Percentiles rank a stretch among this genome's conserved stretches.
These are phyloP conservation scores for Pezicula rhizophila DNA, from an alignment of 2,329 filamentous ascomycete genomes.

Conservation along the genomic window DNA sequence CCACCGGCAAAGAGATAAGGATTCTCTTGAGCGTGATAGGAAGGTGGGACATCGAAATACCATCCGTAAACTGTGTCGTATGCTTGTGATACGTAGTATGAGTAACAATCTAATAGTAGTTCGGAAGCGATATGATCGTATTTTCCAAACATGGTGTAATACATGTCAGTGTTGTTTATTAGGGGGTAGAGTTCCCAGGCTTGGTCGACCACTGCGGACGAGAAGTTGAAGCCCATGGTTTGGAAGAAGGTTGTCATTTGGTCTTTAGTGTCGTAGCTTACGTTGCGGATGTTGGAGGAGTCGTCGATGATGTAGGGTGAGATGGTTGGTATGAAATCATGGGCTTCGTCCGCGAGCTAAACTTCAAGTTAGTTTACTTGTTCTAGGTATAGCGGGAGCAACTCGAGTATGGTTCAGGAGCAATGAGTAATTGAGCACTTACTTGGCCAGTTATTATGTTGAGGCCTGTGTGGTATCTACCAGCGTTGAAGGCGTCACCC, in stretches of 20 bases:
- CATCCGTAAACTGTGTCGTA: neutral
- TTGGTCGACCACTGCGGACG: neutral
- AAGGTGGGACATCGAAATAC: conserved; percentile 2
- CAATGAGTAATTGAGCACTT: too few species aligned
- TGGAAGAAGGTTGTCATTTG: conserved; percentile 1
- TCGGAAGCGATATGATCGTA: conserved; percentile 1
- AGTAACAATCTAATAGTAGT: neutral
- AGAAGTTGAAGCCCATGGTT: neutral
- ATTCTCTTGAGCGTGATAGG: conserved; percentile 3
- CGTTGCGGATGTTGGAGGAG: neutral
- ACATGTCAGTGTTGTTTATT: conserved; percentile 3
- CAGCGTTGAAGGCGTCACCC: neutral
- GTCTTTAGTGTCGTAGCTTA: conserved; percentile 1
- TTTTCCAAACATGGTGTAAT: conserved; percentile 5
- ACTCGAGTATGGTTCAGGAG: too few species aligned
- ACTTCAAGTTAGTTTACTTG: too few species aligned
- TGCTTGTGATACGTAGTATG: conserved; percentile 1
- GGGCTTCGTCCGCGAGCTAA: neutral
- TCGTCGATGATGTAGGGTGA: conserved; percentile 2
- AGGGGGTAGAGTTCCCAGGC: conserved; percentile 1
- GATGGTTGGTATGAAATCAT: conserved; percentile 1
- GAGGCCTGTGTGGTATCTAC: neutral
- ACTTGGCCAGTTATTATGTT: neutral
- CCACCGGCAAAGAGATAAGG: conserved; percentile 2
- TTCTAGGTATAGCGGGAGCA: too few species aligned